Evolutionary conservation across 176 grass and related monocot species (phyloP).

Genomic region (Oryza nivara): DNA sequence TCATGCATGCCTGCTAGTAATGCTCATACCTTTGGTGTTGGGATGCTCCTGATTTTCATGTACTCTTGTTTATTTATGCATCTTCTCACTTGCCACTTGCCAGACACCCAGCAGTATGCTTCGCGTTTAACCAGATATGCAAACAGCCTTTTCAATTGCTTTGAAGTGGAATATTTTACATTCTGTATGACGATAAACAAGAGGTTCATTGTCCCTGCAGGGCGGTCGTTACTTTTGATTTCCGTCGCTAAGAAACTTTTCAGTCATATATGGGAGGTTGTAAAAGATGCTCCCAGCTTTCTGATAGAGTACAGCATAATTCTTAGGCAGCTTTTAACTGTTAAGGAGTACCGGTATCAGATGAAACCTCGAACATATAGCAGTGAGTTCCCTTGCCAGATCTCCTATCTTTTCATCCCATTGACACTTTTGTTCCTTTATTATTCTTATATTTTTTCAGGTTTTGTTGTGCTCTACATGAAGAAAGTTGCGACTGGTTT

Average conservation of each 20-base stretch:
- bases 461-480: slow-evolving; percentile 59
- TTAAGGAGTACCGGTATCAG: slow-evolving; percentile 77
- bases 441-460: slow-evolving; percentile 33
- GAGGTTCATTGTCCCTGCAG: slow-evolving; percentile 60
- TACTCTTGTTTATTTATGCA: neutral
- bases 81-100: neutral
- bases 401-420: slow-evolving; percentile 1
- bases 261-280: slow-evolving; percentile 71
- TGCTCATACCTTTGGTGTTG: neutral
- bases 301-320: slow-evolving; percentile 72
- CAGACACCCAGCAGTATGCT: neutral
- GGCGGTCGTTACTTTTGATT: slow-evolving; percentile 54
- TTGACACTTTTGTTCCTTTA: slow-evolving; percentile 23
- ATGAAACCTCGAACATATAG: slow-evolving; percentile 76
- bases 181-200: slow-evolving; percentile 13
- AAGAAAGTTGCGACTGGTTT: slow-evolving; percentile 50
- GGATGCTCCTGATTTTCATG: slow-evolving; percentile 5
- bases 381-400: slow-evolving; percentile 52
- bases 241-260: slow-evolving; percentile 75
- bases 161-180: slow-evolving; percentile 14
- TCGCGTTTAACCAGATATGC: slow-evolving; percentile 26
- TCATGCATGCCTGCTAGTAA: neutral
- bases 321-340: slow-evolving; percentile 68
- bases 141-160: slow-evolving; percentile 18
- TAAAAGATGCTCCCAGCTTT: slow-evolving; percentile 72